phyloP scores from a whole-genome alignment of 2,329 filamentous ascomycete genomes.

The Aspergillus tubingensis region DNA sequence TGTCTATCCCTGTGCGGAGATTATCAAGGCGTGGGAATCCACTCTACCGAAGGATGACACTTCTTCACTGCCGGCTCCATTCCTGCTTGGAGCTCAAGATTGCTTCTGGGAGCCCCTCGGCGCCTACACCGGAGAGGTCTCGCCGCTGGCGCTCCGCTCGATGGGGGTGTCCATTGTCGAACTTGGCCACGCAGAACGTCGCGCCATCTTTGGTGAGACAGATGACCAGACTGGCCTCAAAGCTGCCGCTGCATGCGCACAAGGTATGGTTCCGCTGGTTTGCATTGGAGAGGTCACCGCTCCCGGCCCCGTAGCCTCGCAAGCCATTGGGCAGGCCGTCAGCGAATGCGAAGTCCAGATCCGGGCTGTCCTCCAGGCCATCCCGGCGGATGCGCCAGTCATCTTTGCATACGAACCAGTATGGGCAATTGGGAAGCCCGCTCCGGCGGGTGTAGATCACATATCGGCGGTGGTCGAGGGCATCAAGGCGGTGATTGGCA shows the following conservation, averaged over 20 bases:
- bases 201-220: conserved; percentile 72
- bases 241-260: conserved; percentile 65
- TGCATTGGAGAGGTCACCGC: conserved; percentile 73
- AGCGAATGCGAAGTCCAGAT: conserved; percentile 69
- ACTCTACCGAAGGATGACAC: conserved; percentile 20
- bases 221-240: conserved; percentile 68
- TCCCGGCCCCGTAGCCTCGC: conserved; percentile 48
- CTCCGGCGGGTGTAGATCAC: conserved; percentile 71
- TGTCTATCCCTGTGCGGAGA: conserved; percentile 52
- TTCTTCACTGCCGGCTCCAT: conserved; percentile 42
- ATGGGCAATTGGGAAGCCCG: conserved; percentile 78
- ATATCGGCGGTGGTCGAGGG: conserved; percentile 70
- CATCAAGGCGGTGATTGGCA: conserved; percentile 58
- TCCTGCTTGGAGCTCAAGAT: conserved; percentile 75
- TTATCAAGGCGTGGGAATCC: conserved; percentile 37
- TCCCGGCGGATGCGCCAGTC: conserved; percentile 66
- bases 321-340: conserved; percentile 60
- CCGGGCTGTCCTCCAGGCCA: conserved; percentile 59
- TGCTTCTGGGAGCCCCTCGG: conserved; percentile 69
- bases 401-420: conserved; percentile 85
- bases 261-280: conserved; percentile 74
- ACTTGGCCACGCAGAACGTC: conserved; percentile 77
- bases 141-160: conserved; percentile 65
- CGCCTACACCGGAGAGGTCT: conserved; percentile 77
- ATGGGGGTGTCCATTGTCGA: conserved; percentile 73